phyloP scores from a whole-genome alignment of 805 yeast species.

The Priceomyces fermenticarens region DNA sequence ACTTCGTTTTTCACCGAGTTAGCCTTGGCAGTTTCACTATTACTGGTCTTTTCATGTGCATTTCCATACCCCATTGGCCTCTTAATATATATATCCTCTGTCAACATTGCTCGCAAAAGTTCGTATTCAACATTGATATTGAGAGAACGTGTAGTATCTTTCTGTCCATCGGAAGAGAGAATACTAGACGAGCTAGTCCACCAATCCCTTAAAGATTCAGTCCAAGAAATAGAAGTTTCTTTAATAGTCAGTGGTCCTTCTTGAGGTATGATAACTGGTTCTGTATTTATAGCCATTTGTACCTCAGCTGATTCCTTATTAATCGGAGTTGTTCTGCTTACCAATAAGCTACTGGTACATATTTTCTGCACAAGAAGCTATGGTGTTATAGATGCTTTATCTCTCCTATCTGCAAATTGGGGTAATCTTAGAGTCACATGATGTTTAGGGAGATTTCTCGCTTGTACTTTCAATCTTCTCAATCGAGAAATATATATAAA shows the following conservation, averaged over 20 bases:
- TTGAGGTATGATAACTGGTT: too few species aligned
- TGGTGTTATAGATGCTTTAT: background rate
- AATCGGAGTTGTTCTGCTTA: background rate
- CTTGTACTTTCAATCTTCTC: too few species aligned
- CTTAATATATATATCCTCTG: constrained; percentile 24
- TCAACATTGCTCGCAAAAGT: constrained; percentile 29
- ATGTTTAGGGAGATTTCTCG: too few species aligned
- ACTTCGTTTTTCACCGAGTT: background rate
- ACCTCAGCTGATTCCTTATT: too few species aligned
- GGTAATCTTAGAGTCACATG: too few species aligned
- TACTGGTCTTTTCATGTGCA: constrained; percentile 1
- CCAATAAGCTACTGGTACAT: background rate
- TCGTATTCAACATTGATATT: constrained; percentile 32
- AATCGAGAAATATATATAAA: too few species aligned
- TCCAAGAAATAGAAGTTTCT: constrained; percentile 20
- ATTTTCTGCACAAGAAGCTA: background rate
- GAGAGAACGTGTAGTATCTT: constrained; percentile 10
- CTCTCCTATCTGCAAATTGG: too few species aligned
- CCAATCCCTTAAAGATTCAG: constrained; percentile 35
- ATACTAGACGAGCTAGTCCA: constrained; percentile 28
- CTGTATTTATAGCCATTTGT: too few species aligned
- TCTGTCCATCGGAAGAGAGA: constrained; percentile 7
- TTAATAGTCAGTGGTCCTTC: too few species aligned
- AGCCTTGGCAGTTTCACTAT: background rate
- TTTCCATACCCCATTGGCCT: constrained; percentile 13